Evolutionary conservation across 2,329 filamentous ascomycete genomes (phyloP), one percentile per base, ranked within the genome.

Genomic region (Stemphylium beticola): DNA sequence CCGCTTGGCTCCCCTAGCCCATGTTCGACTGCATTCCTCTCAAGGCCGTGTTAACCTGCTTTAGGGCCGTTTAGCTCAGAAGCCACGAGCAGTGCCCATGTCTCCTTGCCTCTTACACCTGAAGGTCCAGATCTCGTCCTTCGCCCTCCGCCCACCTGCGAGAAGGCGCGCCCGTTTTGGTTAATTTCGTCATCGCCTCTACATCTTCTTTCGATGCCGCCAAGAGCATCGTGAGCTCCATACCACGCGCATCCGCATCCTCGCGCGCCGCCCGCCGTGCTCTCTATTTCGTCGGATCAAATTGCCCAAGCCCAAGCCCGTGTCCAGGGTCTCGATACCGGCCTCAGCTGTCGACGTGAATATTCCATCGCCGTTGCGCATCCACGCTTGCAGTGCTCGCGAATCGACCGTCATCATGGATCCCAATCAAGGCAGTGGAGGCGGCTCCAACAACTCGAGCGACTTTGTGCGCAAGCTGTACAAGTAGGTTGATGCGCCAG

Each of bases 391-490:
- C 24, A 7, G 8, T 40, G 5, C 22, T 42, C 47, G 44, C 32
- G 43, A 53, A 22, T 38, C 31, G 32, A 24, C 20, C 20, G 43
- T 46, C 61, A 69, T 48, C 43, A 75, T 75, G 73, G 73, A 75
- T 24, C 56, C 67, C 24, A 71, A 57, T 40, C 66, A 68, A 58
- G 65, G 63, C 39, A 66, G 64, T 52, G 69, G 66, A 61, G 70
- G 69, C 46, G 77, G 79, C 68, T 81, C 85, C 72, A 95, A 90
- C 78, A 96, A 91, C 81, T 96, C 92, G 60, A 96, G 92, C 83
- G 92, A 96, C 81, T 96, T 96, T 84, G 92, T 98, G 79, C 92
- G 93, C 82, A 98, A 98, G 80, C 82, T 98, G 64, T 98, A 97
- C 84, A 96, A 96, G 93, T 98, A 87, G 78, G 84, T 61, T 12